These are phyloP conservation scores for Filobasidium wieringae DNA, from an alignment of 768 basidiomycete genomes.

Conservation along the genomic window DNA sequence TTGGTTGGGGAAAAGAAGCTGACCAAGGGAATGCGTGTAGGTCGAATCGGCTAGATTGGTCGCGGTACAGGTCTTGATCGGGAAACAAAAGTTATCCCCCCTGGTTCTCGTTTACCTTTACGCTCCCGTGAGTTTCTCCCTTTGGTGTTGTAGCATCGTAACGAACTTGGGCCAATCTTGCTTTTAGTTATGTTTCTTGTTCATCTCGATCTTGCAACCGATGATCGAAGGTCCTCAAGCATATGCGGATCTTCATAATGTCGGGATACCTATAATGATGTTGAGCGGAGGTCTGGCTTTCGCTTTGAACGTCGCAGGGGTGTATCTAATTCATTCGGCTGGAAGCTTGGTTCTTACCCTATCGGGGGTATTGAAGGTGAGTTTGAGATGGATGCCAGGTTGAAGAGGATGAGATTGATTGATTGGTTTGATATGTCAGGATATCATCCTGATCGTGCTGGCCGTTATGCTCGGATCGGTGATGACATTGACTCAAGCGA, in stretches of 20 bases:
- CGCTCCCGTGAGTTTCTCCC: slow-evolving; percentile 16
- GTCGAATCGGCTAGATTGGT: slow-evolving; percentile 19
- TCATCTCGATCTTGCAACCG: slow-evolving; percentile 13
- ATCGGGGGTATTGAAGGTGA: slow-evolving; percentile 14
- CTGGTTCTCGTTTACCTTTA: slow-evolving; percentile 15
- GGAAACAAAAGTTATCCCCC: slow-evolving; percentile 14
- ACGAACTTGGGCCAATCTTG: too few species aligned
- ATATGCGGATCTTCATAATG: slow-evolving; percentile 5
- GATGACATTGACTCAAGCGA: background rate
- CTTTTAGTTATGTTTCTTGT: slow-evolving; percentile 14
- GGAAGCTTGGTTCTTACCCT: slow-evolving; percentile 16
- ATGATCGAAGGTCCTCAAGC: slow-evolving; percentile 19
- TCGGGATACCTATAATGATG: slow-evolving; percentile 16
- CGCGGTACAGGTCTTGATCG: slow-evolving; percentile 16
- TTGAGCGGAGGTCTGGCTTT: slow-evolving; percentile 17
- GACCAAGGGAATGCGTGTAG: background rate
- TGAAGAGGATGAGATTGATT: background rate
- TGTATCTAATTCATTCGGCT: slow-evolving; percentile 20
- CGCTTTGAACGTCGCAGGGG: slow-evolving; percentile 19
- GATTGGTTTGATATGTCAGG: background rate
- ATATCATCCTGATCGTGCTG: slow-evolving; percentile 15
- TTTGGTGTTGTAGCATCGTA: background rate
- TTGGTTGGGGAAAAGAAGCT: background rate
- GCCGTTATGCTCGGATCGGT: slow-evolving; percentile 13
- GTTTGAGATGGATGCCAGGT: background rate